A percentile compares a stretch with the other conserved stretches of the same genome.
These are phyloP conservation scores for Daldinia childiae DNA, from an alignment of 495 filamentous ascomycete species.

Conservation along the genomic window DNA sequence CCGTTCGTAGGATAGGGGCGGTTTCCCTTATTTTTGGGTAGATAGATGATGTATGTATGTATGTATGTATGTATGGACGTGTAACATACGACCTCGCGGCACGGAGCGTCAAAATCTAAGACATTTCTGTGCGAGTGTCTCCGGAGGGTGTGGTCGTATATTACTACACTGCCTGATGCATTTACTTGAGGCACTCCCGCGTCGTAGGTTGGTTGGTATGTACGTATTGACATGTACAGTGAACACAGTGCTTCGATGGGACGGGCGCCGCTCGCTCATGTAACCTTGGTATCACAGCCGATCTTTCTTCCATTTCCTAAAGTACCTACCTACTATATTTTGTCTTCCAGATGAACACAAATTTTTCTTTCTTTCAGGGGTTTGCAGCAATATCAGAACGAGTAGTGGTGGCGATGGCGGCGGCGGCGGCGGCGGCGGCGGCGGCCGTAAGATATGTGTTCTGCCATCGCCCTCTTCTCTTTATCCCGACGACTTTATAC, in stretches of 20 bases:
- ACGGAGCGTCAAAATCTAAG: conserved; percentile 13
- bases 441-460: conserved; percentile 27
- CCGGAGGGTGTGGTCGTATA: conserved; percentile 10
- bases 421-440: background rate
- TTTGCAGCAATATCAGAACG: too few species aligned
- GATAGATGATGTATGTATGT: background rate
- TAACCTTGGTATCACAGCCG: background rate
- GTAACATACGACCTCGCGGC: conserved; percentile 1
- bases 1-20: too few species aligned
- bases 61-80: background rate
- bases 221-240: too few species aligned
- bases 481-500: conserved; percentile 2
- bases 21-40: background rate
- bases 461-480: background rate
- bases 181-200: too few species aligned
- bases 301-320: background rate
- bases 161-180: too few species aligned
- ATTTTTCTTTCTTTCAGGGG: background rate
- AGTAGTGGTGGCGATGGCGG: too few species aligned
- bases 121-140: background rate
- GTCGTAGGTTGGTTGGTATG: too few species aligned
- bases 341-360: background rate
- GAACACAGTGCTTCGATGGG: background rate
- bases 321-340: background rate
- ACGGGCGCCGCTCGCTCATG: background rate